These are phyloP conservation scores for Sarcodon sp. DNA, from an alignment of 768 basidiomycete species.

Conservation along the genomic window DNA sequence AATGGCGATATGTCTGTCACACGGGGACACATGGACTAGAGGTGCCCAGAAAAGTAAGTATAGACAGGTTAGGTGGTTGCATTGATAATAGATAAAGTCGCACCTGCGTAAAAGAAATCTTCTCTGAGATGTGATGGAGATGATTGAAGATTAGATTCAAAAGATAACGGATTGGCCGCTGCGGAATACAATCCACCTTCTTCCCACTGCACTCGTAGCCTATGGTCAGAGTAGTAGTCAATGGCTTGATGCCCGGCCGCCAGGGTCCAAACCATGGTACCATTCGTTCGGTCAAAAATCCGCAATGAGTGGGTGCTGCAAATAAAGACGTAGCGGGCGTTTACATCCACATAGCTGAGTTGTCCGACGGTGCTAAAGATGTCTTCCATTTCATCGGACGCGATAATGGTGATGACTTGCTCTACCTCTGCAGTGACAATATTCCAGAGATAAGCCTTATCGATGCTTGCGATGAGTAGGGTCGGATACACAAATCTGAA, in stretches of 20 bases:
- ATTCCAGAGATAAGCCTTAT: slow-evolving; percentile 48
- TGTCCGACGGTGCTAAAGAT: slow-evolving; percentile 15
- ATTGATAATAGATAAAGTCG: neutral
- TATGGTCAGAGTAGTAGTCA: neutral
- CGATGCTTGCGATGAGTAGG: slow-evolving; percentile 34
- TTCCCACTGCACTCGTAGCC: neutral
- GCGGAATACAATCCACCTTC: neutral
- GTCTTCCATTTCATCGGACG: slow-evolving; percentile 2
- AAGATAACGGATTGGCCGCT: too few relatives aligned
- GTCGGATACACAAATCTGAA: slow-evolving; percentile 61
- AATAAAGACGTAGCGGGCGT: slow-evolving; percentile 42
- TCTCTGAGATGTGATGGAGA: neutral
- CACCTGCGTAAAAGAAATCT: slow-evolving; percentile 4
- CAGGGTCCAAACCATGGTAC: slow-evolving; percentile 27
- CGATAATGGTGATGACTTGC: slow-evolving; percentile 30
- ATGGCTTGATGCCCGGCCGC: neutral
- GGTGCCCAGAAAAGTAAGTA: neutral
- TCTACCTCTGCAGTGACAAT: slow-evolving; percentile 35
- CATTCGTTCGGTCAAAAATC: slow-evolving; percentile 38
- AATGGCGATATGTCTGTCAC: slow-evolving; percentile 20
- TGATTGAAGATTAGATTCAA: neutral
- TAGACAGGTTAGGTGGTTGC: slow-evolving; percentile 2
- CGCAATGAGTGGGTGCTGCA: slow-evolving; percentile 36
- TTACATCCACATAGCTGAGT: slow-evolving; percentile 58
- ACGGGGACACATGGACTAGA: slow-evolving; percentile 23